These are phyloP conservation scores for Rhynchosporium graminicola DNA, from an alignment of 2,329 filamentous ascomycete genomes.

Conservation along the genomic window DNA sequence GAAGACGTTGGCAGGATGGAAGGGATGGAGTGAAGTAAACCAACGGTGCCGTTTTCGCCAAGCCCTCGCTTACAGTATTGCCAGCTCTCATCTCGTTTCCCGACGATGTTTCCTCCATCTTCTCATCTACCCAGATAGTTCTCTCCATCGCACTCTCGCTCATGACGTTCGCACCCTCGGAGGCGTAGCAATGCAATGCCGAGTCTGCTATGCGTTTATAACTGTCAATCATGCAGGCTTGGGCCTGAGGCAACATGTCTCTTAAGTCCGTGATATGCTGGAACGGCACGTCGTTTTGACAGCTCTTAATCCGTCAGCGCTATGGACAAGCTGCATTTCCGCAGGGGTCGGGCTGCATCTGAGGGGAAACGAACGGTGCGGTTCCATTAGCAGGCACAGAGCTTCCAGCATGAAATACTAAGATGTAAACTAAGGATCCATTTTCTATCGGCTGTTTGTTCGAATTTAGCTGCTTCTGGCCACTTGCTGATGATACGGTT, in stretches of 20 bases:
- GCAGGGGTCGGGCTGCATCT: background rate
- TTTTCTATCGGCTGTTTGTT: no score
- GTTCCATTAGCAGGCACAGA: background rate
- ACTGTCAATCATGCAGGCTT: background rate
- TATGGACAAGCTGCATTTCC: background rate
- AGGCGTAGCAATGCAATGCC: background rate
- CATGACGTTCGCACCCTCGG: background rate
- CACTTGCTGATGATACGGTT: background rate
- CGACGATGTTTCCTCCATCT: background rate
- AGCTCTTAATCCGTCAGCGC: background rate
- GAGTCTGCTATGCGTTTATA: background rate
- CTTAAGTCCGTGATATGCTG: background rate
- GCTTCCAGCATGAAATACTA: no score
- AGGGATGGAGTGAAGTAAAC: background rate
- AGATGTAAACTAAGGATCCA: no score
- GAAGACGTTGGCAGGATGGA: background rate
- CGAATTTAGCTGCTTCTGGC: background rate
- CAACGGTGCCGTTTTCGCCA: conserved; percentile 18
- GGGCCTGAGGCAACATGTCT: background rate
- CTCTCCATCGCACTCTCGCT: no score
- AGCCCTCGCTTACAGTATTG: background rate
- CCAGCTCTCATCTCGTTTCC: background rate
- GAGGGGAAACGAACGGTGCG: background rate
- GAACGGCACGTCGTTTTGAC: background rate
- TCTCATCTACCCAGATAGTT: no score